phyloP scores from a whole-genome alignment of 2,329 filamentous ascomycete genomes.

The Penicillium aurantiogriseum region DNA sequence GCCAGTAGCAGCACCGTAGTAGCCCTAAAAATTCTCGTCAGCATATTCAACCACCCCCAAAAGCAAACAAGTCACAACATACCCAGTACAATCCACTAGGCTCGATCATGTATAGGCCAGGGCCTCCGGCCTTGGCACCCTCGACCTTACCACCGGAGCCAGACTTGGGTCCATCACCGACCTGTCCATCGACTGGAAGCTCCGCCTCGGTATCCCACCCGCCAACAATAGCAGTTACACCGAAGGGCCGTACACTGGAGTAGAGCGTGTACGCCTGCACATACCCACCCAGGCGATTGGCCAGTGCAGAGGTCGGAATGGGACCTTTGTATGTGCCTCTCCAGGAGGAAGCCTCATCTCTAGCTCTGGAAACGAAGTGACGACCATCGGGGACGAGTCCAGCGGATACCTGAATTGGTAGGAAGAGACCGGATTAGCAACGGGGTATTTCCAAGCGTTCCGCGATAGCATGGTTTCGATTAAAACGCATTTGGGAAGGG shows the following conservation, averaged over 20 bases:
- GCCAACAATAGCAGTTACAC: slow-evolving; percentile 89
- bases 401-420: slow-evolving; percentile 70
- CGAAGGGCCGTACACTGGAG: slow-evolving; percentile 93
- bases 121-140: slow-evolving; percentile 77
- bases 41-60: slow-evolving; percentile 2
- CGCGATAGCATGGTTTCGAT: background rate
- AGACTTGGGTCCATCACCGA: slow-evolving; percentile 73
- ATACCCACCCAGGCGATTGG: slow-evolving; percentile 90
- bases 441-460: background rate
- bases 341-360: slow-evolving; percentile 91
- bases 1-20: slow-evolving; percentile 95
- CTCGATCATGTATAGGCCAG: slow-evolving; percentile 98
- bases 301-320: slow-evolving; percentile 83
- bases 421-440: background rate
- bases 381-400: slow-evolving; percentile 92
- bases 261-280: slow-evolving; percentile 97
- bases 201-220: slow-evolving; percentile 91
- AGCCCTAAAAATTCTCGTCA: slow-evolving; percentile 58
- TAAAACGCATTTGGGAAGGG: background rate
- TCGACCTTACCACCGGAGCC: slow-evolving; percentile 82
- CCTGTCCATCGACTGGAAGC: slow-evolving; percentile 82
- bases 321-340: slow-evolving; percentile 91
- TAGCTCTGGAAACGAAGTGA: slow-evolving; percentile 90
- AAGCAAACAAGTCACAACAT: slow-evolving; percentile 25
- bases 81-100: slow-evolving; percentile 94